A percentile compares a stretch with the other conserved stretches of the same genome.
Conservation (phyloP, 1,139 yeast genomes). For the Scheffersomyces illinoinensis region DNA sequence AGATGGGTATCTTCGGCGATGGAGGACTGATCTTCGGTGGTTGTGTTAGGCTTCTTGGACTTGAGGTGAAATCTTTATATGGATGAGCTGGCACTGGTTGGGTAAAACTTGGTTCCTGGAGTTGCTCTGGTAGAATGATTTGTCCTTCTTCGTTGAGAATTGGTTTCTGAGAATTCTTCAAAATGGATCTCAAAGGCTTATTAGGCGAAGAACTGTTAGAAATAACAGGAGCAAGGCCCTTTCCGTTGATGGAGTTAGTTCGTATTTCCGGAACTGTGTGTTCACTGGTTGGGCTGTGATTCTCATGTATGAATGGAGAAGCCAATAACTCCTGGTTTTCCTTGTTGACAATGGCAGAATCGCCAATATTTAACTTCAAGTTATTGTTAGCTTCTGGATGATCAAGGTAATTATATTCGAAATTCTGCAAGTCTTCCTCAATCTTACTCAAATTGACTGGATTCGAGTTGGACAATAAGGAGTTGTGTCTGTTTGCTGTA, state of each 20-base stretch:
- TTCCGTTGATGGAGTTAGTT: neutral
- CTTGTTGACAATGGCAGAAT: neutral
- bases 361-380: conserved; percentile 4
- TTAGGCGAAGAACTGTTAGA: conserved; percentile 1
- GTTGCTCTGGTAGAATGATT: neutral
- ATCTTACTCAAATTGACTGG: conserved; percentile 36
- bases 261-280: neutral
- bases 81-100: conserved; percentile 6
- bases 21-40: conserved; percentile 6
- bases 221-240: neutral
- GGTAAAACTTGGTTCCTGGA: neutral
- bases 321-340: neutral
- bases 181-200: conserved; percentile 37
- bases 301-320: neutral
- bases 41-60: neutral
- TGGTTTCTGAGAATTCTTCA: conserved; percentile 26
- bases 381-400: conserved; percentile 1
- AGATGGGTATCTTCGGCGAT: conserved; percentile 1
- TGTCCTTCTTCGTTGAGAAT: conserved; percentile 9
- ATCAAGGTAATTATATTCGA: conserved; percentile 38
- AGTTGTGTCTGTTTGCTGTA: conserved; percentile 16
- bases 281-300: neutral
- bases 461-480: conserved; percentile 20
- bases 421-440: conserved; percentile 47
- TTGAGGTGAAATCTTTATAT: conserved; percentile 8